Conservation (phyloP, 495 filamentous ascomycete species). For the Annulohypoxylon bovei region DNA sequence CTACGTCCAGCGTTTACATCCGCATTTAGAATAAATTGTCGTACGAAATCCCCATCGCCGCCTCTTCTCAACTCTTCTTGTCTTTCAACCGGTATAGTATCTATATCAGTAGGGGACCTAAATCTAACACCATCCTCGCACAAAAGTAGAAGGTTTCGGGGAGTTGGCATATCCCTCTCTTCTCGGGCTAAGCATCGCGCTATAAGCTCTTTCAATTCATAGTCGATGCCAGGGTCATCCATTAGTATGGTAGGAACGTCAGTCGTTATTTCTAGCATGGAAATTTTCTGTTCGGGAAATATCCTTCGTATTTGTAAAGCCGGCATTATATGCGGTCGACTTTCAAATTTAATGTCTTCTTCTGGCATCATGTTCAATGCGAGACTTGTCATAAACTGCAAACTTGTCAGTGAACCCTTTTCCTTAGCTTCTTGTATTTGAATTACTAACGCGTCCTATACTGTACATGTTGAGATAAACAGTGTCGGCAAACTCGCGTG, state of each 20-base stretch:
- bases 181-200: not conserved
- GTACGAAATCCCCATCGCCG: not conserved
- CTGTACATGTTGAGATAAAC: not conserved
- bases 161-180: not conserved
- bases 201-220: not conserved
- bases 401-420: not conserved
- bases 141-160: not conserved
- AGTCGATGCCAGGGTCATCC: not conserved
- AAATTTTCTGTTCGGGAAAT: not conserved
- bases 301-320: not conserved
- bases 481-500: not conserved
- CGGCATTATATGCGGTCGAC: not conserved
- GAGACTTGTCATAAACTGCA: not conserved
- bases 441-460: not conserved
- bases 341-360: not conserved
- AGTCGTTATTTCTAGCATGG: not conserved
- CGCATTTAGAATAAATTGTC: not conserved
- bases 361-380: not conserved
- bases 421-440: no score
- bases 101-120: not conserved
- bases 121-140: not conserved
- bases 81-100: not conserved
- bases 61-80: not conserved
- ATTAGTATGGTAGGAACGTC: not conserved
- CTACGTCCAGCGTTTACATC: not conserved